Percentiles rank a stretch among this genome's conserved stretches.
Evolutionary conservation across 2,329 filamentous ascomycete genomes (phyloP).

Genomic region (Diplodia sapinea): DNA sequence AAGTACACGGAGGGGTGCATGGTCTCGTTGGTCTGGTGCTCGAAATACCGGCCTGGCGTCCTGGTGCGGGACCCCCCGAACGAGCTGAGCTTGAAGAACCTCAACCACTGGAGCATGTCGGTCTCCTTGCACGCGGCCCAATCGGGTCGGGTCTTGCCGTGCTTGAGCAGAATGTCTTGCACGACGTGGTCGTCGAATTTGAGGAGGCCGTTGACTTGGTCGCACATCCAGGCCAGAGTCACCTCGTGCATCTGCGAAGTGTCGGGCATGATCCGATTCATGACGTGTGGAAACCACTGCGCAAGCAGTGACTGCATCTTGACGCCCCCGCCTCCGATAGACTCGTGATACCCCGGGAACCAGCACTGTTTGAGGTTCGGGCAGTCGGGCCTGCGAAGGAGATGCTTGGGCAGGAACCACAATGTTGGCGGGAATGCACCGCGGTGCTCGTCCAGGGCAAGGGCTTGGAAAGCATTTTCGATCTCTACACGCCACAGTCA

Average conservation of each 20-base stretch:
- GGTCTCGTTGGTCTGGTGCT: slow-evolving; percentile 14
- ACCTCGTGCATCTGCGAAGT: slow-evolving; percentile 43
- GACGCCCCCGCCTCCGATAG: slow-evolving; percentile 56
- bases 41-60: not conserved
- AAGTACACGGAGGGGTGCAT: slow-evolving; percentile 17
- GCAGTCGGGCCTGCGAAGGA: slow-evolving; percentile 5
- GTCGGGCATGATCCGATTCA: not conserved
- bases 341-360: slow-evolving; percentile 62
- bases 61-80: not conserved
- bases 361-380: slow-evolving; percentile 57
- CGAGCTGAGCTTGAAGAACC: not conserved
- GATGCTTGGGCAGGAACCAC: slow-evolving; percentile 52
- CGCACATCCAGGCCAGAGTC: slow-evolving; percentile 52
- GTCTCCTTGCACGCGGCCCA: not conserved
- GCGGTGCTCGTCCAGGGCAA: slow-evolving; percentile 61
- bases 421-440: slow-evolving; percentile 59
- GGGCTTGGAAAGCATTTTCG: slow-evolving; percentile 62
- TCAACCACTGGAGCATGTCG: not conserved
- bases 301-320: slow-evolving; percentile 22
- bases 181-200: not conserved
- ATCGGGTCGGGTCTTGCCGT: not conserved
- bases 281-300: not conserved
- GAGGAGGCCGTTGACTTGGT: slow-evolving; percentile 23
- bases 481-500: slow-evolving; percentile 39
- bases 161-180: not conserved